Evolutionary conservation across 169 alveolate genomes (phyloP), one percentile per base, ranked within the genome.

Genomic region (Plasmodium gallinaceum): DNA sequence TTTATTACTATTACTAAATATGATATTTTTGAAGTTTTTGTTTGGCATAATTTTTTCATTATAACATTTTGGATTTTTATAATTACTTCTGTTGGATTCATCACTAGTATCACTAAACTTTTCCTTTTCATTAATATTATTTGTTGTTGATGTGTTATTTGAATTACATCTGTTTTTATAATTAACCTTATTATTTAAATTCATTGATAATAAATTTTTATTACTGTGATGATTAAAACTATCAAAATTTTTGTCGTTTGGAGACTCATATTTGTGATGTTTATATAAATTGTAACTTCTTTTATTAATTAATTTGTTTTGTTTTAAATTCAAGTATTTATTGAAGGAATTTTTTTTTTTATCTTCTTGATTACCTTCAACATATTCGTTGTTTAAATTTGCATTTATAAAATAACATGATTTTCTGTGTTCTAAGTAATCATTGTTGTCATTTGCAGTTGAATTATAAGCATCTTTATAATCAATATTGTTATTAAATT

Each of bases 221-320:
- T 71, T 71, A 46, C 14, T 43, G 16, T 48, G 68, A 18, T 71
- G 7, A 48, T 14, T 54, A 16, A 69, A 24, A 16, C 22, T 69
- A 16, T 22, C 7, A 16, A 51, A 52, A 9, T 18, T 12, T 7
- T 72, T 72, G 7, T 72, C 7, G 24, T 54, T 68, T 24, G n/a
- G 22, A n/a, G 42, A 16, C 61, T 2, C 74, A 74, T 43, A 7
- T 22, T 26, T 48, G 8, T 16, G 26, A n/a, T n/a, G 48, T 16
- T 10, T 3, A 39, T 42, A 74, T 8, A 43, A 39, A 74, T 74
- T 61, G n/a, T 74, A 57, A 48, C 88, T 62, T 7, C 64, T 7
- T 20, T 74, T 74, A 58, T 42, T 58, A 12, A 60, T 16, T 45
- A 51, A 7, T 10, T 62, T 74, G 12, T 26, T n/a, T 60, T 74